Evolutionary conservation across 1,284 basidiomycete genomes (phyloP).

Genomic region (Meripilus lineatus): DNA sequence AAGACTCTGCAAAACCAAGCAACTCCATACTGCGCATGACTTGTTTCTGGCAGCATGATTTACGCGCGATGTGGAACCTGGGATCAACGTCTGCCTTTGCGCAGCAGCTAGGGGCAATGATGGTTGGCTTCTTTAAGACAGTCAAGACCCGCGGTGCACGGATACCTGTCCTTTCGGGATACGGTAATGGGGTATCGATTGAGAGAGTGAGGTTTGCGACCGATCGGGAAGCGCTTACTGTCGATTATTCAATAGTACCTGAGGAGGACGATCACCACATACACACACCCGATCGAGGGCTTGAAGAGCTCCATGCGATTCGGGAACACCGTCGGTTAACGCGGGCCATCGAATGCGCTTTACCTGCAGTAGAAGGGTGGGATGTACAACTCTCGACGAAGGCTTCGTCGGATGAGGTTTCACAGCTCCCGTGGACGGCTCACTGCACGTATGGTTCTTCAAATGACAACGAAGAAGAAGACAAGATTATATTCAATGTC

Average conservation of each 20-base stretch:
- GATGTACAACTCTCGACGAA: constrained; percentile 76
- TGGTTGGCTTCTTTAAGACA: constrained; percentile 74
- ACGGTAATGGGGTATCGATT: constrained; percentile 80
- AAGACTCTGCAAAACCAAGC: constrained; percentile 30
- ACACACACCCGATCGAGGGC: constrained; percentile 35
- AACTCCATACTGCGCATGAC: constrained; percentile 62
- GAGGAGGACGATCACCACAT: constrained; percentile 56
- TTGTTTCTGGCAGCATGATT: constrained; percentile 94
- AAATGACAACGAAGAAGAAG: constrained; percentile 34
- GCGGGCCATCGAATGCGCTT: constrained; percentile 73
- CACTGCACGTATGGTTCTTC: constrained; percentile 53
- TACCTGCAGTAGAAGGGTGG: constrained; percentile 85
- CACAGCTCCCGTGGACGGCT: constrained; percentile 73
- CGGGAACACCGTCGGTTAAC: constrained; percentile 65
- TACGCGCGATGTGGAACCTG: constrained; percentile 85
- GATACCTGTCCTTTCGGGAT: constrained; percentile 74
- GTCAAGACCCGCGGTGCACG: constrained; percentile 70
- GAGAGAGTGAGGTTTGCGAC: constrained; percentile 76
- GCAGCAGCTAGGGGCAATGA: constrained; percentile 80
- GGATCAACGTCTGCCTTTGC: constrained; percentile 50
- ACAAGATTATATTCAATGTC: constrained; percentile 64
- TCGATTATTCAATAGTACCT: constrained; percentile 86
- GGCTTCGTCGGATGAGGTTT: constrained; percentile 66
- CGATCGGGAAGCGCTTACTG: constrained; percentile 73
- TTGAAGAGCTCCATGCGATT: constrained; percentile 57